These are phyloP conservation scores for Xerocomus spinulosus DNA, from an alignment of 768 basidiomycete genomes.

Conservation along the genomic window DNA sequence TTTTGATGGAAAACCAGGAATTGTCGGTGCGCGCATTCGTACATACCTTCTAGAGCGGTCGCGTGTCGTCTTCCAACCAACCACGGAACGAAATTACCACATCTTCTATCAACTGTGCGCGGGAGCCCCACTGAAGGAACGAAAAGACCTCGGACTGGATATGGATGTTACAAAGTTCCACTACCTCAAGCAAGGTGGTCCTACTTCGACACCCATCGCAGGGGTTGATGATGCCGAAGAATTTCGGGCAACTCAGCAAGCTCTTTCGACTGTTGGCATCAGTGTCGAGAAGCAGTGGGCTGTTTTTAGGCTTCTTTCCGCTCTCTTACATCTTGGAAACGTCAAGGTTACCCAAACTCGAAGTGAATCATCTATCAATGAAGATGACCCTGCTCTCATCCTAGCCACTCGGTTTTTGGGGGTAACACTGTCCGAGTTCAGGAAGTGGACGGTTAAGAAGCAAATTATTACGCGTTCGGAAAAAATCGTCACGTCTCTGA, in stretches of 20 bases:
- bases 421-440: conserved; percentile 87
- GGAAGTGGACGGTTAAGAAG: conserved; percentile 98
- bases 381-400: conserved; percentile 73
- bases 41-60: conserved; percentile 98
- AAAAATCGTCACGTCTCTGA: conserved; percentile 89
- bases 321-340: conserved; percentile 95
- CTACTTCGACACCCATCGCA: conserved; percentile 75
- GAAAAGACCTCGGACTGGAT: conserved; percentile 91
- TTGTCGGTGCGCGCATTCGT: conserved; percentile 97
- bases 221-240: conserved; percentile 97
- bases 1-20: conserved; percentile 93
- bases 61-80: conserved; percentile 94
- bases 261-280: conserved; percentile 94
- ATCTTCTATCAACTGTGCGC: conserved; percentile 99
- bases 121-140: conserved; percentile 91
- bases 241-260: conserved; percentile 89
- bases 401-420: conserved; percentile 88
- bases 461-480: conserved; percentile 92
- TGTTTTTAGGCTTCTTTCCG: conserved; percentile 90
- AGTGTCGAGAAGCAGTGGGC: conserved; percentile 98
- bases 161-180: conserved; percentile 82
- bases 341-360: conserved; percentile 82
- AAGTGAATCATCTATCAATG: conserved; percentile 79
- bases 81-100: conserved; percentile 97
- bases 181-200: conserved; percentile 91